phyloP scores from a whole-genome alignment of 352 stramenopile genomes.

The Phytophthora sojae region DNA sequence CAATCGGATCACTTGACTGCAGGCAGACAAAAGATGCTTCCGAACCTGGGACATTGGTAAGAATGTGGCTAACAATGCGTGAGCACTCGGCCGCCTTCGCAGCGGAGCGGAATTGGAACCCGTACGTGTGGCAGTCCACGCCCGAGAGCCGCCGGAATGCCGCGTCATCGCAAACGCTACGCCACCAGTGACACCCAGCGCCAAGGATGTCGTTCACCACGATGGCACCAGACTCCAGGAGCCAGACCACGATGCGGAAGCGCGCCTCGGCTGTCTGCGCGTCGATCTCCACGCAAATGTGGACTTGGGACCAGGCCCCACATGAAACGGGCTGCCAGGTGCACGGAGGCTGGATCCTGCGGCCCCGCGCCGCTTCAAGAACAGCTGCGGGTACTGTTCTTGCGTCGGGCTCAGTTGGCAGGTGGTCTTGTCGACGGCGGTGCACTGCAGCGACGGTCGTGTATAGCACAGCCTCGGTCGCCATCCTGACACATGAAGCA shows the following conservation, averaged over 20 bases:
- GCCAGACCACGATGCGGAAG: slow-evolving; percentile 66
- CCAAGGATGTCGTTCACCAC: slow-evolving; percentile 60
- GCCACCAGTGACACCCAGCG: slow-evolving; percentile 52
- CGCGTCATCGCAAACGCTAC: slow-evolving; percentile 27
- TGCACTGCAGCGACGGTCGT: slow-evolving; percentile 33
- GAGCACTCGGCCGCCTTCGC: slow-evolving; percentile 57
- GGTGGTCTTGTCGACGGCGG: slow-evolving; percentile 14
- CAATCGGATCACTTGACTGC: neutral
- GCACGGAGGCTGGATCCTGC: neutral
- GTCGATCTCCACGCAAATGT: slow-evolving; percentile 63
- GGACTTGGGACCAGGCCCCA: slow-evolving; percentile 59
- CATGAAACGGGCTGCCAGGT: slow-evolving; percentile 51
- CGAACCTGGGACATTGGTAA: slow-evolving; percentile 54
- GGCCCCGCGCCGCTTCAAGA: slow-evolving; percentile 4
- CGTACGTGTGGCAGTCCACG: slow-evolving; percentile 49
- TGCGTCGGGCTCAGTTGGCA: neutral
- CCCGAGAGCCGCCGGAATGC: slow-evolving; percentile 53
- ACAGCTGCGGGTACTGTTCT: neutral
- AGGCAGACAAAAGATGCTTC: neutral
- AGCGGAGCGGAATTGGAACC: slow-evolving; percentile 56
- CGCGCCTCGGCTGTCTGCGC: slow-evolving; percentile 31
- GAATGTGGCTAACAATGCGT: slow-evolving; percentile 53
- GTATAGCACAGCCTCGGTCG: slow-evolving; percentile 37
- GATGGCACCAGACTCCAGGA: slow-evolving; percentile 62
- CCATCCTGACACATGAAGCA: slow-evolving; percentile 17